These are phyloP conservation scores for Nakazawaea peltata DNA, from an alignment of 805 yeast genomes.

Conservation along the genomic window DNA sequence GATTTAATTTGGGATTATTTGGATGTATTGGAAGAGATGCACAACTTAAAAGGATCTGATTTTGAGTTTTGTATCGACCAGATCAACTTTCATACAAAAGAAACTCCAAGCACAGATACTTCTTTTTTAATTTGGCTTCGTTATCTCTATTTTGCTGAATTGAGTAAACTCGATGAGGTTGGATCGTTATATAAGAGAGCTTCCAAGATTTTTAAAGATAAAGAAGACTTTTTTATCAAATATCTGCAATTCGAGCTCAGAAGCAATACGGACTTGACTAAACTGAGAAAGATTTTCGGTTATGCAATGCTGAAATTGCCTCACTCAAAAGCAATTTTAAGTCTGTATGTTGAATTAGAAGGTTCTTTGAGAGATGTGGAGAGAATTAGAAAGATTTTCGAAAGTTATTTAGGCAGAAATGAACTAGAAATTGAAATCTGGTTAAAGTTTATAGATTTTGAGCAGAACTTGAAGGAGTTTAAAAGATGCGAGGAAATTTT, in stretches of 20 bases:
- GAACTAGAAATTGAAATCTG: constrained; percentile 39
- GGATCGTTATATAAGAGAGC: constrained; percentile 45
- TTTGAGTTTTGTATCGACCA: no score
- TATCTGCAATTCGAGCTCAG: constrained; percentile 71
- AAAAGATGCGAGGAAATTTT: constrained; percentile 61
- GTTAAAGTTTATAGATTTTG: constrained; percentile 62
- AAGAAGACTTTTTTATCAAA: constrained; percentile 57
- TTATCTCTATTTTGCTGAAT: constrained; percentile 57
- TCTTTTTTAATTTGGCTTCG: constrained; percentile 63
- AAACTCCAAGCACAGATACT: background rate
- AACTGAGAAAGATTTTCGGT: constrained; percentile 67
- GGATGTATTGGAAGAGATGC: constrained; percentile 35
- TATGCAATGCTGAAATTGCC: constrained; percentile 62
- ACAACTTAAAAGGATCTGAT: constrained; percentile 13
- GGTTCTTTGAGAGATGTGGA: constrained; percentile 67
- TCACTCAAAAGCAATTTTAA: constrained; percentile 43
- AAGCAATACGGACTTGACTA: no score
- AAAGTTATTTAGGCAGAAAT: constrained; percentile 48
- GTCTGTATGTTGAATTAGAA: constrained; percentile 63
- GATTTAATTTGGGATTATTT: constrained; percentile 82
- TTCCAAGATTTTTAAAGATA: constrained; percentile 42
- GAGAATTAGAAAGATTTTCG: constrained; percentile 66
- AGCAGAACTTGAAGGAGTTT: constrained; percentile 55
- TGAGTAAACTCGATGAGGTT: constrained; percentile 29
- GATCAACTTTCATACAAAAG: no score